A percentile compares a stretch with the other conserved stretches of the same genome.
Conservation (phyloP, 2,329 filamentous ascomycete genomes). For the Exophiala oligosperma region DNA sequence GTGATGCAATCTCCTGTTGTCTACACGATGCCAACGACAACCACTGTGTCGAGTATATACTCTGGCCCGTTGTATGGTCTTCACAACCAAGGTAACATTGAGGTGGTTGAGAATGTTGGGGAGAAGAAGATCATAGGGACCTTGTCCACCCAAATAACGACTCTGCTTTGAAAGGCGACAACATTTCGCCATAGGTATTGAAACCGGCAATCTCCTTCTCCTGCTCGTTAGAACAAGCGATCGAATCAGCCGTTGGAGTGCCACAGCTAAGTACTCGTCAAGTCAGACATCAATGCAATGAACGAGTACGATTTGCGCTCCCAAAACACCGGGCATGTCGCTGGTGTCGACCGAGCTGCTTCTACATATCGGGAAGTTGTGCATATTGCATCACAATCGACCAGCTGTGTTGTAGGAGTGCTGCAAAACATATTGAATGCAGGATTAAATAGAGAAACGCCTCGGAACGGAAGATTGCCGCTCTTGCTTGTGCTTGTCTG, state of each 20-base stretch:
- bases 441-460: slow-evolving; percentile 28
- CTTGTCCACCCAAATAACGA: neutral
- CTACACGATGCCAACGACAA: neutral
- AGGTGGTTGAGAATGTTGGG: neutral
- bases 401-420: slow-evolving; percentile 17
- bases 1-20: neutral
- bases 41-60: neutral
- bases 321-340: no score
- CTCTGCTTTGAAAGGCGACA: no score
- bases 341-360: slow-evolving; percentile 24
- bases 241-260: no score
- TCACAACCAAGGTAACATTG: neutral
- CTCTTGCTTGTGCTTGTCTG: slow-evolving; percentile 11
- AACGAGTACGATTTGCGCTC: no score
- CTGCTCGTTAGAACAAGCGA: no score
- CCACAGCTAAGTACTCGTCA: no score
- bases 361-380: neutral
- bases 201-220: neutral
- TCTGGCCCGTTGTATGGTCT: neutral
- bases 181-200: neutral
- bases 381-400: neutral
- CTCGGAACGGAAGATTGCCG: slow-evolving; percentile 20
- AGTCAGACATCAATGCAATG: no score
- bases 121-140: neutral
- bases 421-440: slow-evolving; percentile 22